Evolutionary conservation across 1,284 basidiomycete genomes (phyloP), one percentile per base, ranked within the genome.

Genomic region (Pisolithus thermaeus): DNA sequence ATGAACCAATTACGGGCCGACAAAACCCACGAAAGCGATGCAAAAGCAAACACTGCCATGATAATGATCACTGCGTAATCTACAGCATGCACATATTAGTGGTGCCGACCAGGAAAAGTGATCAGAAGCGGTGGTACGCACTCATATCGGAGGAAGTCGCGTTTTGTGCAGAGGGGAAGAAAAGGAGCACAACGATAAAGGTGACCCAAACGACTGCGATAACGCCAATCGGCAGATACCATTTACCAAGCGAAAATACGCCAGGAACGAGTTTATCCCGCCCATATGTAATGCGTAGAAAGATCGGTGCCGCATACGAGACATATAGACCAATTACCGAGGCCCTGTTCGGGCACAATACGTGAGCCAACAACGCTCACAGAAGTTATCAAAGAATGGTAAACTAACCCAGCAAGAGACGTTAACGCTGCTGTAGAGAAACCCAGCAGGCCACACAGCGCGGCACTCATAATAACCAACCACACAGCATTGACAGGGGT

Each of bases 401-500:
- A 12, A 12, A 71, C 72, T 46, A 56, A 86, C 84, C 83, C 82
- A 11, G 84, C 83, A 27, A 87, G 74, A 25, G 84, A 84, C 12
- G 79, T 73, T 36, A 87, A 61, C 9, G 83, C 84, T 1, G 84
- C 73, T 41, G 64, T 63, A 7, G 82, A 84, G 62, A 88, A 87
- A 1, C 84, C 83, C 2, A 88, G 68, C 3, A 85, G 63, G 16
- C 84, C 85, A 47, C 80, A 80, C 20, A 88, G 58, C 1, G 71
- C 80, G 3, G 84, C 68, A 27, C 70, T 61, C 28, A 69, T 64
- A 67, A 87, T 83, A n/a, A 86, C 84, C 39, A 87, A 72, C 84
- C 85, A 87, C 4, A 84, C 84, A 1, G 84, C 84, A 56, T 85
- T 79, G 14, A 87, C 83, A 0, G 85, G 84, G 2, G 85, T 87